Evolutionary conservation across 2,329 filamentous ascomycete species (phyloP), one percentile per base, ranked within the genome.

Genomic region (Penicillium sp.): DNA sequence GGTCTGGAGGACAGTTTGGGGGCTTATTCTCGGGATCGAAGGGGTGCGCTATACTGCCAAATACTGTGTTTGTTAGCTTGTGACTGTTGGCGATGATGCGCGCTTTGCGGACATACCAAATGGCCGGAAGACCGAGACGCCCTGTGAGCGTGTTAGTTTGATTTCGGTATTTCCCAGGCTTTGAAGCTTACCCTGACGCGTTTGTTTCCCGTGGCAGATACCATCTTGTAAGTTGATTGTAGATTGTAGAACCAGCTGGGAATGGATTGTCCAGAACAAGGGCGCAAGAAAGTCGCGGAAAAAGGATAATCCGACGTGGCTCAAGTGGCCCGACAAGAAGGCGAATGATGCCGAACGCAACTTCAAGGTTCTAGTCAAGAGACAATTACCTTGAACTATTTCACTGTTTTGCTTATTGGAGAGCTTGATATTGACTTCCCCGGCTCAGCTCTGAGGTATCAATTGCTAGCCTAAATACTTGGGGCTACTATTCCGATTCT

Each of bases 11-110:
- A 4, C 91, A 85, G 71, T 87, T 84, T 23, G 86, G 80, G 2
- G 91, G 90, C 70, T 91, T 90, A 66, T 88, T 86, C 70, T 84
- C 82, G 51, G 91, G 89, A 74, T 90, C 89, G 77, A 92, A 92
- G 42, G 87, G 88, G 47, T 85, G 82, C 21, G 93, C 91, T 61
- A 94, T 90, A 61, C 87, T 91, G 73, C 90, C 90, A 74, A 90
- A 90, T 64, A 93, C 78, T 91, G 83, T 50, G 13, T 8, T 40
- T 19, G 31, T 59, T 52, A 58, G 55, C 27, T 43, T 53, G 33
- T 49, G 56, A 57, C 46, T 40, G 27, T 12, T 46, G 46, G n/a
- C 13, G 13, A 21, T 49, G 25, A 23, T 42, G 19, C 35, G 21
- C 37, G n/a, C 38, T 25, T 48, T 40, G 33, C 21, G 48, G 40